Conservation (phyloP, 2,329 filamentous ascomycete species). For the Pyrenophora teres region DNA sequence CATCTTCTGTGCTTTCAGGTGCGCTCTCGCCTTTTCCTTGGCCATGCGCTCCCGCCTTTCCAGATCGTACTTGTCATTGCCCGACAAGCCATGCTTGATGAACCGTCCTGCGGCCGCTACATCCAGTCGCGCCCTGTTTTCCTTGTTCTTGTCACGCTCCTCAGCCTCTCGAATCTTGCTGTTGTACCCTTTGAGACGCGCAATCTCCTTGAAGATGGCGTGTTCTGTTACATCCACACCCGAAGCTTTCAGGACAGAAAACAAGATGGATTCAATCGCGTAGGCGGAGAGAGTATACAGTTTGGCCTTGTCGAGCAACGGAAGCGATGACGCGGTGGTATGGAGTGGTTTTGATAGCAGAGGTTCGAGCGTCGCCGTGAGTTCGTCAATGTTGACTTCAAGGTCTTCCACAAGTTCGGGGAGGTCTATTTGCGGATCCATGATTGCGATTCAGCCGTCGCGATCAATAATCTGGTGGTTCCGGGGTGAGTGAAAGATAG, state of each 20-base stretch:
- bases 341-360: slow-evolving; percentile 68
- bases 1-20: slow-evolving; percentile 27
- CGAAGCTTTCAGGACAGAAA: slow-evolving; percentile 78
- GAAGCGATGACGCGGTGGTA: slow-evolving; percentile 75
- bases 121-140: slow-evolving; percentile 58
- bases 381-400: slow-evolving; percentile 75
- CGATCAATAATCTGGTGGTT: background rate
- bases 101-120: slow-evolving; percentile 80
- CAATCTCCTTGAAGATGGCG: slow-evolving; percentile 82
- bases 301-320: slow-evolving; percentile 93
- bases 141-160: slow-evolving; percentile 46
- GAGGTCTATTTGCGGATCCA: slow-evolving; percentile 62
- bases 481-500: background rate
- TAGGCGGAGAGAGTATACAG: slow-evolving; percentile 88
- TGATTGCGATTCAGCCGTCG: slow-evolving; percentile 27
- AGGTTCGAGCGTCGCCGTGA: slow-evolving; percentile 76
- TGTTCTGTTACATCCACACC: slow-evolving; percentile 81
- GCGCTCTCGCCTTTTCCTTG: slow-evolving; percentile 40
- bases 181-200: slow-evolving; percentile 87
- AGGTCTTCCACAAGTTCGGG: slow-evolving; percentile 73
- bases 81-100: slow-evolving; percentile 75
- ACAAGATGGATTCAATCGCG: slow-evolving; percentile 86
- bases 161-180: slow-evolving; percentile 85
- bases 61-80: slow-evolving; percentile 53
- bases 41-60: slow-evolving; percentile 45